These are phyloP conservation scores for Talaromyces sp. DNA, from an alignment of 2,329 filamentous ascomycete genomes.

Conservation along the genomic window DNA sequence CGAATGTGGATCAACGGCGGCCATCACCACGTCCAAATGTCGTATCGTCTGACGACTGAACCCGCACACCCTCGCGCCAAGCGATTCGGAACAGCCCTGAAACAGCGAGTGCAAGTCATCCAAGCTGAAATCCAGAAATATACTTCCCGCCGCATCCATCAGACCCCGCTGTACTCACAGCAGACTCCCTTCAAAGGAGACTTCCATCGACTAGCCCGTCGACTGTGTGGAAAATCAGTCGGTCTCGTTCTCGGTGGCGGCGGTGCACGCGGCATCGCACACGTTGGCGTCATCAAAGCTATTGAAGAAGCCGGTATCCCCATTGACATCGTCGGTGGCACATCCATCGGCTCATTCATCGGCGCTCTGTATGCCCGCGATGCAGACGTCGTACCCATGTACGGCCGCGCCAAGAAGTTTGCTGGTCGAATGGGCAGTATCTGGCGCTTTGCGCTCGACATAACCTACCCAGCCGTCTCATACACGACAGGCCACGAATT, in stretches of 20 bases:
- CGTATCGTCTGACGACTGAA: constrained; percentile 72
- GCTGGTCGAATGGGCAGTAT: constrained; percentile 97
- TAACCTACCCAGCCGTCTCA: constrained; percentile 93
- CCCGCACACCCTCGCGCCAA: constrained; percentile 73
- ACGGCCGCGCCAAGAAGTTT: constrained; percentile 95
- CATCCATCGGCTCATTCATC: constrained; percentile 93
- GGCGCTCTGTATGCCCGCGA: constrained; percentile 94
- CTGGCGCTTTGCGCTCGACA: constrained; percentile 94
- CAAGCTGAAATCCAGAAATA: constrained; percentile 99
- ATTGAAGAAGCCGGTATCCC: constrained; percentile 96
- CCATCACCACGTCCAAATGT: constrained; percentile 97
- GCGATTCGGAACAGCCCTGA: constrained; percentile 79
- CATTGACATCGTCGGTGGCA: constrained; percentile 92
- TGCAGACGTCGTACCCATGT: constrained; percentile 95
- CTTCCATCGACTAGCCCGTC: constrained; percentile 86
- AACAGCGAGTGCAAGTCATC: constrained; percentile 87
- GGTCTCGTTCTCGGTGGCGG: constrained; percentile 92
- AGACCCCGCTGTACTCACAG: constrained; percentile 83
- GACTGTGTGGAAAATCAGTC: constrained; percentile 90
- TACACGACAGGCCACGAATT: constrained; percentile 99
- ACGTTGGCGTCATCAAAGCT: constrained; percentile 90
- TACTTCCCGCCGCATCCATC: constrained; percentile 86
- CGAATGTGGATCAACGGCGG: constrained; percentile 97
- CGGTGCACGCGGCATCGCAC: constrained; percentile 85
- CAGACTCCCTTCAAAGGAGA: constrained; percentile 95